Conservation (phyloP, 495 filamentous ascomycete species). For the Sporormia fimetaria region DNA sequence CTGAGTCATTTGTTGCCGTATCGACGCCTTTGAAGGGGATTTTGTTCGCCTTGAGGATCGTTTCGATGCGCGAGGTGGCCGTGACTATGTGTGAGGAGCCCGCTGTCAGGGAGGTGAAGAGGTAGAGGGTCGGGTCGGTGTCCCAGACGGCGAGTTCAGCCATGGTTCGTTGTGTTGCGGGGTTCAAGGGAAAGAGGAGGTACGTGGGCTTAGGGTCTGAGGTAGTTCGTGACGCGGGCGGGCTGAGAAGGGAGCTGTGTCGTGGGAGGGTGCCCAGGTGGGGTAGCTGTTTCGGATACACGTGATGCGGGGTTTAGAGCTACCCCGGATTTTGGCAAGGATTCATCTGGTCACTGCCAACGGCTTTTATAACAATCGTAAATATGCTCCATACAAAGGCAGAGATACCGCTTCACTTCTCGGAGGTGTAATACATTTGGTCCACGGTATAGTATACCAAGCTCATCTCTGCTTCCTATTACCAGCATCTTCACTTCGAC, state of each 20-base stretch:
- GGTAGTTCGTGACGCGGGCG: neutral
- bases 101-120: constrained; percentile 90
- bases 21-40: constrained; percentile 88
- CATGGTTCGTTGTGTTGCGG: constrained; percentile 6
- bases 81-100: constrained; percentile 97
- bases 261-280: too few species aligned
- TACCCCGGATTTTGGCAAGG: constrained; percentile 47
- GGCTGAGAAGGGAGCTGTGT: neutral
- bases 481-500: too few species aligned
- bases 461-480: too few species aligned
- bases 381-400: too few species aligned
- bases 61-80: constrained; percentile 87
- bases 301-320: constrained; percentile 5
- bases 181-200: neutral
- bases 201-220: neutral
- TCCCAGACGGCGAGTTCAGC: constrained; percentile 48
- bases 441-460: too few species aligned
- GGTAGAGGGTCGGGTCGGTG: constrained; percentile 70
- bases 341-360: constrained; percentile 47
- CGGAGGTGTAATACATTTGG: too few species aligned
- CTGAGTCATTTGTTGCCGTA: constrained; percentile 82
- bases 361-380: neutral
- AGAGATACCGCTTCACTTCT: too few species aligned
- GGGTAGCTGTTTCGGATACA: too few species aligned
- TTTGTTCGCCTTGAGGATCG: constrained; percentile 88